These are phyloP conservation scores for Hymenoscyphus albidus DNA, from an alignment of 2,329 filamentous ascomycete genomes.

Conservation along the genomic window DNA sequence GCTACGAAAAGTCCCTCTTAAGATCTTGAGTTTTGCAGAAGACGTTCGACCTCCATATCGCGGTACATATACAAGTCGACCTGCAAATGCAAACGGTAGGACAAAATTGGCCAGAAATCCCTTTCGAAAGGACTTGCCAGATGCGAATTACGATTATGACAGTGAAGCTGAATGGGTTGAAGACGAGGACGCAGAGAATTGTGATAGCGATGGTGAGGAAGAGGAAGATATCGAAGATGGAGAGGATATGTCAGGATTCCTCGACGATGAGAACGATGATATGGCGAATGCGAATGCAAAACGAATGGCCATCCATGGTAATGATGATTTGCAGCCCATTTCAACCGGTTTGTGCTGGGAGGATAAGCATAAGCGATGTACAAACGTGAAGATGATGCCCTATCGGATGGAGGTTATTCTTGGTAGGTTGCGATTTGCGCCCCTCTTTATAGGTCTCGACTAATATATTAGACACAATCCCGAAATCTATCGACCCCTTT, in stretches of 20 bases:
- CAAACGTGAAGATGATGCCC: slow-evolving; percentile 48
- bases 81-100: slow-evolving; percentile 43
- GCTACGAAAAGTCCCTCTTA: slow-evolving; percentile 29
- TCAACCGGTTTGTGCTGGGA: slow-evolving; percentile 85
- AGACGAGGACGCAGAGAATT: slow-evolving; percentile 56
- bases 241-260: slow-evolving; percentile 63
- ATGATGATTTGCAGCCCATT: slow-evolving; percentile 64
- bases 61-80: slow-evolving; percentile 59
- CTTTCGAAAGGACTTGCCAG: slow-evolving; percentile 48
- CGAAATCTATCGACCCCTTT: slow-evolving; percentile 74
- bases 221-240: slow-evolving; percentile 65
- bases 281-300: slow-evolving; percentile 44
- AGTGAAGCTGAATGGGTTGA: slow-evolving; percentile 83
- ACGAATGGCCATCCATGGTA: slow-evolving; percentile 54
- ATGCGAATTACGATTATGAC: slow-evolving; percentile 77
- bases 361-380: slow-evolving; percentile 46
- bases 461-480: slow-evolving; percentile 33
- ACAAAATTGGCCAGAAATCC: slow-evolving; percentile 52
- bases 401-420: slow-evolving; percentile 71
- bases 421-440: slow-evolving; percentile 14
- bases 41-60: slow-evolving; percentile 68
- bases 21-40: slow-evolving; percentile 48
- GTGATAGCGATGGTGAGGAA: slow-evolving; percentile 60
- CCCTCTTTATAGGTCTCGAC: not conserved
- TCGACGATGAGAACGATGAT: slow-evolving; percentile 66